These are phyloP conservation scores for Tagetes erecta DNA, from an alignment of 129 eudicot species.

Conservation along the genomic window DNA sequence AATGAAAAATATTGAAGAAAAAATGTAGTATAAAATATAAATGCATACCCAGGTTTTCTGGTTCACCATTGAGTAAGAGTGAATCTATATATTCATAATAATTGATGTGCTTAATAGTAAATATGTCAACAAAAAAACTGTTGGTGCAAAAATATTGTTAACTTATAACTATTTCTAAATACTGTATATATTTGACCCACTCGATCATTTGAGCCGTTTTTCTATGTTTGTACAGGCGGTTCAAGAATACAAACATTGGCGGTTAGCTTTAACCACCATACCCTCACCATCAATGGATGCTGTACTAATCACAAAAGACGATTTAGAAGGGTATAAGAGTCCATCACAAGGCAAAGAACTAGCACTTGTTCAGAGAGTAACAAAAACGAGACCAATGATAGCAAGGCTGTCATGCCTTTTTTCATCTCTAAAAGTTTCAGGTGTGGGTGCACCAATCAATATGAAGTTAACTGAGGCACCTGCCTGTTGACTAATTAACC, in stretches of 20 bases:
- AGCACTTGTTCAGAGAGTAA: slow-evolving; percentile 36
- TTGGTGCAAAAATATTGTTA: no score
- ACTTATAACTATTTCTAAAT: background rate
- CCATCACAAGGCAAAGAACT: slow-evolving; percentile 45
- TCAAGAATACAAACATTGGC: slow-evolving; percentile 56
- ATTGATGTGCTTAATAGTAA: no score
- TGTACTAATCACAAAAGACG: slow-evolving; percentile 73
- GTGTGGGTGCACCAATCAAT: slow-evolving; percentile 36
- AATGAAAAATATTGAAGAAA: no score
- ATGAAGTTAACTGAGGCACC: slow-evolving; percentile 66
- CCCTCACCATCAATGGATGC: slow-evolving; percentile 58
- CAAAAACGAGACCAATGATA: slow-evolving; percentile 51
- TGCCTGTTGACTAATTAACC: slow-evolving; percentile 41
- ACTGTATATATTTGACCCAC: background rate
- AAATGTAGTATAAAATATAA: no score
- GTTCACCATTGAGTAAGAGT: no score
- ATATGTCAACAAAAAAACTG: no score
- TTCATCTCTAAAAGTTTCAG: slow-evolving; percentile 58
- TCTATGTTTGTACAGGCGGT: slow-evolving; percentile 57
- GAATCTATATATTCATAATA: no score
- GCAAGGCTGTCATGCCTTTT: slow-evolving; percentile 66
- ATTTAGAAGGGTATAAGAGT: slow-evolving; percentile 68
- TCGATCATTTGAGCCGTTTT: background rate
- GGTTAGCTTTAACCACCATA: slow-evolving; percentile 34
- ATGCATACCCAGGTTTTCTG: no score